Evolutionary conservation across 148 eudicot genomes (phyloP).

Genomic region (Oxyria digyna): DNA sequence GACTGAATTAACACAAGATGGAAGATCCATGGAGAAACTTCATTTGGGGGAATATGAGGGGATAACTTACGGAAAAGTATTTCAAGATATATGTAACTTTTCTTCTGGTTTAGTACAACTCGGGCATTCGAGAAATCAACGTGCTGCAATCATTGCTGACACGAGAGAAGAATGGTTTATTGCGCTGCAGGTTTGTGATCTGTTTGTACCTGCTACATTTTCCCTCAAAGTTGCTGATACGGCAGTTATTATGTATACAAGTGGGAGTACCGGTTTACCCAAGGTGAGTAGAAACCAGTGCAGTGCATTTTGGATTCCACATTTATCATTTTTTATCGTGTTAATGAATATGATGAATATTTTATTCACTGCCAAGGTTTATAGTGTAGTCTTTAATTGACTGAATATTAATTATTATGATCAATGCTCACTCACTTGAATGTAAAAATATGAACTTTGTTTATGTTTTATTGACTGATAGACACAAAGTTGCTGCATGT

Average conservation of each 20-base stretch:
- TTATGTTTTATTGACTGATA: too few relatives aligned
- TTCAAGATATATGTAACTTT: conserved; percentile 61
- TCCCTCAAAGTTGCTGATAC: conserved; percentile 37
- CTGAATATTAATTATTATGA: too few relatives aligned
- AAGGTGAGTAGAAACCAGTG: too few relatives aligned
- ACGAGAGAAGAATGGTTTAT: conserved; percentile 90
- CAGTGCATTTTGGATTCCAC: too few relatives aligned
- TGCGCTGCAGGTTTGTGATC: conserved; percentile 75
- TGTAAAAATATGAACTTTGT: too few relatives aligned
- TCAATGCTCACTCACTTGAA: too few relatives aligned
- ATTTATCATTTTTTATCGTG: too few relatives aligned
- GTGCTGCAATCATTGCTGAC: conserved; percentile 94
- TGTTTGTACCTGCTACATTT: neutral
- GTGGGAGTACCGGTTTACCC: conserved; percentile 95
- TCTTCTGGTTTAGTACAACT: conserved; percentile 68
- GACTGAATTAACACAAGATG: conserved; percentile 40
- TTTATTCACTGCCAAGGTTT: too few relatives aligned
- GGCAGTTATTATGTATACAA: conserved; percentile 93
- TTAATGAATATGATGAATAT: too few relatives aligned
- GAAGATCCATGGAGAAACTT: conserved; percentile 65
- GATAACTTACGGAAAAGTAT: conserved; percentile 52
- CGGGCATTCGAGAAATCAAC: conserved; percentile 69
- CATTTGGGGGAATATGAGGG: conserved; percentile 89
- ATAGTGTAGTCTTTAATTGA: too few relatives aligned
- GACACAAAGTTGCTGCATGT: too few relatives aligned